Conservation (phyloP, 148 eudicot genomes). For the Amaranthus cruentus region DNA sequence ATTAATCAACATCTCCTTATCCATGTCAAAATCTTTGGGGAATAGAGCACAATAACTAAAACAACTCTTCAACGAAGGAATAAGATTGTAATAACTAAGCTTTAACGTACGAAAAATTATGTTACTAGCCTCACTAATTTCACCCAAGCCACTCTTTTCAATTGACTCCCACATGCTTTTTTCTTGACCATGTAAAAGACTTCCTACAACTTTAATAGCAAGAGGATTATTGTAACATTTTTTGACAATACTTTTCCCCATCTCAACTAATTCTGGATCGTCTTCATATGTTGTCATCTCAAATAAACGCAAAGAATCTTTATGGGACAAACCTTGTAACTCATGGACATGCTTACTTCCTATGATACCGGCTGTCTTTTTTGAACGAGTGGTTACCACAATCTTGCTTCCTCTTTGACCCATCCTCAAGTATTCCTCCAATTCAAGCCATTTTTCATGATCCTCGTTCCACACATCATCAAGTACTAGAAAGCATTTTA, state of each 20-base stretch:
- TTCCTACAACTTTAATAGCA: conserved; percentile 23
- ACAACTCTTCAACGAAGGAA: no score
- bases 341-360: not conserved
- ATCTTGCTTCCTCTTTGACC: conserved; percentile 15
- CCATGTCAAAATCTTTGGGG: conserved; percentile 1
- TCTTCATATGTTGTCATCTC: conserved; percentile 12
- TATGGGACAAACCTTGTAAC: conserved; percentile 8
- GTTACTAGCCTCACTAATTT: no score
- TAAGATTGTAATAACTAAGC: no score
- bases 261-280: conserved; percentile 2
- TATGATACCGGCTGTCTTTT: not conserved
- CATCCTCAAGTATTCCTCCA: not conserved
- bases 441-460: conserved; percentile 6
- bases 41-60: not conserved
- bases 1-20: no score
- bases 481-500: no score
- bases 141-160: not conserved
- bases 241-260: conserved; percentile 21
- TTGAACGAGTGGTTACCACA: conserved; percentile 26
- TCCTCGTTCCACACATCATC: conserved; percentile 31
- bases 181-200: conserved; percentile 10
- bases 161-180: conserved; percentile 7
- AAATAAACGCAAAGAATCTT: conserved; percentile 21
- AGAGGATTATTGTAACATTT: conserved; percentile 29
- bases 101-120: not conserved